phyloP scores from a whole-genome alignment of 495 filamentous ascomycete species.

The Lasiosphaeria hispida region DNA sequence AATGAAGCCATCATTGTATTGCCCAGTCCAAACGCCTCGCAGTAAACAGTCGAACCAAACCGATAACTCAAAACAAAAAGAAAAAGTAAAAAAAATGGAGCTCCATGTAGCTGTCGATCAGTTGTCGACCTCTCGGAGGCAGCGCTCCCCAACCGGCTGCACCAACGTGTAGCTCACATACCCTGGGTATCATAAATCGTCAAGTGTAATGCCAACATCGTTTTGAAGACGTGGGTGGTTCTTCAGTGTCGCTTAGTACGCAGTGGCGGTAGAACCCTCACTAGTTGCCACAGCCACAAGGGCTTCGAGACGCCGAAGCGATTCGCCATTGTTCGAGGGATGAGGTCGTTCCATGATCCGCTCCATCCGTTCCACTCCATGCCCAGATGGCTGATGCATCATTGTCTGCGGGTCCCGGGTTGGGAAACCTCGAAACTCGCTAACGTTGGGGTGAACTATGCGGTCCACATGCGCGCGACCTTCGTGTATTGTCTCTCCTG shows the following conservation, averaged over 20 bases:
- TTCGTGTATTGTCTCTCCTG: conserved; percentile 37
- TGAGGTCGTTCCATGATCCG: conserved; percentile 29
- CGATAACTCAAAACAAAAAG: background rate
- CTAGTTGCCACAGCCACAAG: conserved; percentile 88
- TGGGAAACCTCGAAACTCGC: conserved; percentile 45
- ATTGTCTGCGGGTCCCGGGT: conserved; percentile 30
- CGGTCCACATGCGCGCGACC: conserved; percentile 43
- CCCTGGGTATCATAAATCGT: too few species aligned
- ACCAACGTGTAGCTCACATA: too few species aligned
- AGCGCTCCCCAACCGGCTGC: too few species aligned
- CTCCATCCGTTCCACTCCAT: conserved; percentile 27
- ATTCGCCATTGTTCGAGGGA: conserved; percentile 28
- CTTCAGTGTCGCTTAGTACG: conserved; percentile 31
- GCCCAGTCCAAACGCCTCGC: conserved; percentile 7
- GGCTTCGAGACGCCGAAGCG: conserved; percentile 71
- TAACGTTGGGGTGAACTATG: conserved; percentile 49
- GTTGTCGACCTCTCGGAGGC: too few species aligned
- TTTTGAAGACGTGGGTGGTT: background rate
- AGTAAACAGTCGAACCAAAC: background rate
- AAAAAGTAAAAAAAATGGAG: background rate
- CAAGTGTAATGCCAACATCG: background rate
- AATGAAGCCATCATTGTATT: conserved; percentile 14
- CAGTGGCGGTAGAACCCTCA: conserved; percentile 63
- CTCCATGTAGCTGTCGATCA: too few species aligned
- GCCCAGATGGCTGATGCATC: conserved; percentile 17